These are phyloP conservation scores for Talaromyces stipitatus DNA, from an alignment of 495 filamentous ascomycete genomes.

Conservation along the genomic window DNA sequence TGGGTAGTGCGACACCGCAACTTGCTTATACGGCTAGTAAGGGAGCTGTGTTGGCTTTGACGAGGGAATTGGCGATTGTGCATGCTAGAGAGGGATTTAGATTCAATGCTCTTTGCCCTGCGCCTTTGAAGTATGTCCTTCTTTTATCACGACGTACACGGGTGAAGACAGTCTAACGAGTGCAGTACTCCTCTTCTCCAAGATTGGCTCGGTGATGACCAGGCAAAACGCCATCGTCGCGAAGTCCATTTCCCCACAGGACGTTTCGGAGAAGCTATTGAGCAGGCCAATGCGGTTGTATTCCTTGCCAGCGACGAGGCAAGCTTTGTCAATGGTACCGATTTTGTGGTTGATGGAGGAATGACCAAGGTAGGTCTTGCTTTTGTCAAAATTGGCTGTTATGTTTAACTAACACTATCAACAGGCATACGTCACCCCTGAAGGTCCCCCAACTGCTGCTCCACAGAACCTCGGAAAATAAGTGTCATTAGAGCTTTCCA, in stretches of 20 bases:
- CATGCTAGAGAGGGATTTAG: slow-evolving; percentile 78
- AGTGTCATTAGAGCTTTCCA: background rate
- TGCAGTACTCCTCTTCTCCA: slow-evolving; percentile 69
- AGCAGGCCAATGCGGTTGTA: slow-evolving; percentile 88
- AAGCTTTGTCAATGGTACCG: slow-evolving; percentile 85
- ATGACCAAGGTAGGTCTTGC: slow-evolving; percentile 63
- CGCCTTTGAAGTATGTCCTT: slow-evolving; percentile 68
- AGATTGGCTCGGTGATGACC: slow-evolving; percentile 90
- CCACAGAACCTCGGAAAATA: slow-evolving; percentile 56
- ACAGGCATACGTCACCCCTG: slow-evolving; percentile 82
- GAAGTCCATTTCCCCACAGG: slow-evolving; percentile 94
- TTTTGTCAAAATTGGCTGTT: background rate
- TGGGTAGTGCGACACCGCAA: slow-evolving; percentile 91
- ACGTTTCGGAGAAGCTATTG: slow-evolving; percentile 92
- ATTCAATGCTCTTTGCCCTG: slow-evolving; percentile 89
- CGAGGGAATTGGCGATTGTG: slow-evolving; percentile 73
- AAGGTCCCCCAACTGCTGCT: slow-evolving; percentile 63
- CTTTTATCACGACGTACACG: too few relatives aligned
- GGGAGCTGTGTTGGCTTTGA: slow-evolving; percentile 84
- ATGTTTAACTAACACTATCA: background rate
- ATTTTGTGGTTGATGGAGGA: slow-evolving; percentile 95
- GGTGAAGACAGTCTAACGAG: background rate
- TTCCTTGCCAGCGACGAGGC: slow-evolving; percentile 93
- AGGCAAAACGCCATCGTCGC: slow-evolving; percentile 71
- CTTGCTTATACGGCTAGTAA: slow-evolving; percentile 93